Base-by-base conservation (phyloP, 164 flowering plant species). In the Magnolia sinica region DNA sequence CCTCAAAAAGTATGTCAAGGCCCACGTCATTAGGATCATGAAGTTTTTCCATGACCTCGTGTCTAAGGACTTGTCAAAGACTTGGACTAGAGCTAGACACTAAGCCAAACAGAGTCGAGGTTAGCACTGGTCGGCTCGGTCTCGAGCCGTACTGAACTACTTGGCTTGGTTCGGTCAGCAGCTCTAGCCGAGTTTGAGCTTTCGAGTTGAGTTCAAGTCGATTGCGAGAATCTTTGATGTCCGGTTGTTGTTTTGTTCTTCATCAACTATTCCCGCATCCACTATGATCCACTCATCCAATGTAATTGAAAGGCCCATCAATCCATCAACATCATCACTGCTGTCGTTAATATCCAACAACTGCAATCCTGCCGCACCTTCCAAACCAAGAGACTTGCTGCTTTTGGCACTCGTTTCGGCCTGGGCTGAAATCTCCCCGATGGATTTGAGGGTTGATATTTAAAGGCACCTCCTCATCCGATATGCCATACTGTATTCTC, bases 251-350 rank as follows among this genome's bases (percentile, higher is more conserved):
- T 85, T 87, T 73, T 83, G 82, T 79, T 92, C 91, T 68, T 92
- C 94, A 79, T 86, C 91, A 67, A 91, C 82, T 55, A 89, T 91
- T 50, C 97, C 99, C 70, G 95, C 83, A 81, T 96, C 98, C 81
- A 94, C 78, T 81, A 79, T 87, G 94, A 91, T 87, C 98, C 98
- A 96, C 81, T 94, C 96, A 85, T 92, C 98, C 68, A 96, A 90
- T 31, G 95, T 88, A 50, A 96, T 84, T 2, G 99, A 94, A 3
- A 94, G 85, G 68, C 95, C 88, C 97, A 94, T 91, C 67, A 96
- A 78, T 68, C 95, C 98, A 81, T 93, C 96, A 74, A 85, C 86
- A 64, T 87, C 91, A 58, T 87, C 89, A 18, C 81, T 83, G 72
- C 77, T 67, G 51, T 90, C 95, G 77, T 89, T 88, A 72, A 91